Base-by-base conservation (phyloP, 164 flowering plant species). In the Amborella trichopoda region DNA sequence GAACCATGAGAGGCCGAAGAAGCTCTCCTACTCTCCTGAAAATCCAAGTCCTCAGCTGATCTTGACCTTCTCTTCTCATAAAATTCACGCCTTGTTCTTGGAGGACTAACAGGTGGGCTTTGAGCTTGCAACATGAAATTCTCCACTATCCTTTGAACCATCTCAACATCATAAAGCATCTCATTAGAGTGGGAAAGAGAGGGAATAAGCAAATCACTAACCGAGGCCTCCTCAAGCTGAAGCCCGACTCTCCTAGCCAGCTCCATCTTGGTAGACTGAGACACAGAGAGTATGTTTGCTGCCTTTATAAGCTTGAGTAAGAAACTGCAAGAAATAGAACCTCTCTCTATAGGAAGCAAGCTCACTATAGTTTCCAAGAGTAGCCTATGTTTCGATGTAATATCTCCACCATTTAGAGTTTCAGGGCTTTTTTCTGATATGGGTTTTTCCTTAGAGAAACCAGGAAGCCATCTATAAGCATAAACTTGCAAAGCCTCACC, bases 1-100 rank as follows among this genome's bases (percentile, higher is more conserved):
- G 95, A 75, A 64, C 85, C 62, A 54, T 86, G 89, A n/a, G 91
- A 81, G 38, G 94, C 91, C 2, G 86, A 77, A 42, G 95, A 80
- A 8, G 91, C 81, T 58, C 94, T 72, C 56, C 95, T 62, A 21
- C 83, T 74, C 58, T 86, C 95, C 62, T 65, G 79, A 28, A 74
- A 65, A 60, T 78, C 83, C 25, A 80, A 63, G 34, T 87, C 72
- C 62, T 86, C 94, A 4, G 89, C 93, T 1, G 98, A 91, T 17
- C 93, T 66, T 5, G 93, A 86, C 65, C 93, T 65, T 53, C 73
- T 75, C 65, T 79, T 46, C 41, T 40, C 68, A 16, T 16, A 38
- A 32, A 64, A 56, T 21, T 69, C 73, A 6, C 59, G 44, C 54
- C 61, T 77, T 20, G 59, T 49, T 54, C 83, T 78, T 13, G 67